Evolutionary conservation across 352 stramenopile species (phyloP).

Genomic region (Phytophthora cryptogea): DNA sequence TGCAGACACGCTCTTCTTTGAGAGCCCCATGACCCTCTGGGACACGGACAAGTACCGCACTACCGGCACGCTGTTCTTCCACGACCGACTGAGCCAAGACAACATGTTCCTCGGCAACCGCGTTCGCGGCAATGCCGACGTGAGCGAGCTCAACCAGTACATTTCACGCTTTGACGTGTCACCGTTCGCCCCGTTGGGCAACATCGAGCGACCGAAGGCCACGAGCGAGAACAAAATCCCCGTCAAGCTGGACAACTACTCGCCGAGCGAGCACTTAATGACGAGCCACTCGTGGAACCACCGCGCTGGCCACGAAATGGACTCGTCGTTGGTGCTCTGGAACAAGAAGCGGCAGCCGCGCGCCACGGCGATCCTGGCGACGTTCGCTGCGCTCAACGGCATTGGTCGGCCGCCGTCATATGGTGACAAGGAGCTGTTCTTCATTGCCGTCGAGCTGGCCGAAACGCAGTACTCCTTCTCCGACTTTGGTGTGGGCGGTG

Average conservation of each 20-base stretch:
- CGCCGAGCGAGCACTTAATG: conserved; percentile 60
- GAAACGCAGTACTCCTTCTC: conserved; percentile 76
- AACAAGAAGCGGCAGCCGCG: conserved; percentile 68
- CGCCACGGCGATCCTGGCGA: conserved; percentile 64
- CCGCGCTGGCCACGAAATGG: conserved; percentile 65
- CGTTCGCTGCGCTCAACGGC: conserved; percentile 53
- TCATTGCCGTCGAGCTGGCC: conserved; percentile 66
- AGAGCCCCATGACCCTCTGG: conserved; percentile 61
- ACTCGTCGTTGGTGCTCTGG: conserved; percentile 82
- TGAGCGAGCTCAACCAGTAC: conserved; percentile 51
- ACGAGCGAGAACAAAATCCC: conserved; percentile 31
- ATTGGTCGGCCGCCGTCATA: conserved; percentile 52
- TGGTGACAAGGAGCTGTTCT: conserved; percentile 84
- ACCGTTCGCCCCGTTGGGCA: conserved; percentile 41
- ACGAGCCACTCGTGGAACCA: conserved; percentile 70
- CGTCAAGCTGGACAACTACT: conserved; percentile 39
- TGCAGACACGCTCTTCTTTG: conserved; percentile 65
- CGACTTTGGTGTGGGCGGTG: conserved; percentile 59
- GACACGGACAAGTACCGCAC: conserved; percentile 50
- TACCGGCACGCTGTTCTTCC: conserved; percentile 65
- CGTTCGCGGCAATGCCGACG: conserved; percentile 25
- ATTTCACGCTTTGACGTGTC: conserved; percentile 58
- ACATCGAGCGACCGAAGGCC: conserved; percentile 35
- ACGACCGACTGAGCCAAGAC: conserved; percentile 49
- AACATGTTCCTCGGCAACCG: conserved; percentile 50